Evolutionary conservation across 805 yeast species (phyloP).

Genomic region (Ascoidea tarda): DNA sequence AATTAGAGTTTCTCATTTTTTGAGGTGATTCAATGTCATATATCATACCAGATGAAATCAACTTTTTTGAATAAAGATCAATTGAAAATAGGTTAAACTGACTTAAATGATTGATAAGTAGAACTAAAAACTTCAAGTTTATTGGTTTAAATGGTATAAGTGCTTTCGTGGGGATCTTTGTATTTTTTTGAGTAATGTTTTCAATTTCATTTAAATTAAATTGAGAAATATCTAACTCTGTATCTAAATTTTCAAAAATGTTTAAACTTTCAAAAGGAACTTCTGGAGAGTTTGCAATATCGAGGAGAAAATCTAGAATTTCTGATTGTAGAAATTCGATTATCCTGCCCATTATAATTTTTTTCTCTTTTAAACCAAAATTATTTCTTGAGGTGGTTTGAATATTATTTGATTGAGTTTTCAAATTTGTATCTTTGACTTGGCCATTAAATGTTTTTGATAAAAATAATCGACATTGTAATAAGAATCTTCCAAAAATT

Average conservation of each 20-base stretch:
- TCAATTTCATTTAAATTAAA: neutral
- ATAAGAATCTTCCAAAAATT: too few species aligned
- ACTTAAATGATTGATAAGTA: slow-evolving; percentile 35
- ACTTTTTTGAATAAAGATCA: slow-evolving; percentile 58
- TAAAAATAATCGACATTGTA: neutral
- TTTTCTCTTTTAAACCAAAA: neutral
- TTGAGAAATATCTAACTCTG: slow-evolving; percentile 12
- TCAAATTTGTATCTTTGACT: too few species aligned
- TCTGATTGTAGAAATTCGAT: slow-evolving; percentile 21
- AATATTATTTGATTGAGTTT: too few species aligned
- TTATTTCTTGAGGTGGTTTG: neutral
- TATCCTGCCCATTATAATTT: neutral
- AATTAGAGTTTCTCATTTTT: too few species aligned
- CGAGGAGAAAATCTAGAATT: slow-evolving; percentile 24
- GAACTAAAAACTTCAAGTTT: slow-evolving; percentile 20
- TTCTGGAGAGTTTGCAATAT: slow-evolving; percentile 13
- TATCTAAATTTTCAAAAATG: slow-evolving; percentile 11
- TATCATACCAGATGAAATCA: slow-evolving; percentile 70
- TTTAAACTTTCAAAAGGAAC: neutral
- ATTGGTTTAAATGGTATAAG: slow-evolving; percentile 10
- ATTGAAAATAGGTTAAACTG: slow-evolving; percentile 36
- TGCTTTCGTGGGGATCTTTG: neutral
- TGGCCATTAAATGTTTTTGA: neutral
- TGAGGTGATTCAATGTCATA: neutral
- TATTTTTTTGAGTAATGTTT: neutral